A percentile compares a stretch with the other conserved stretches of the same genome.
Evolutionary conservation across 2,329 filamentous ascomycete genomes (phyloP).

Genomic region (Allantophomopsis lycopodina): DNA sequence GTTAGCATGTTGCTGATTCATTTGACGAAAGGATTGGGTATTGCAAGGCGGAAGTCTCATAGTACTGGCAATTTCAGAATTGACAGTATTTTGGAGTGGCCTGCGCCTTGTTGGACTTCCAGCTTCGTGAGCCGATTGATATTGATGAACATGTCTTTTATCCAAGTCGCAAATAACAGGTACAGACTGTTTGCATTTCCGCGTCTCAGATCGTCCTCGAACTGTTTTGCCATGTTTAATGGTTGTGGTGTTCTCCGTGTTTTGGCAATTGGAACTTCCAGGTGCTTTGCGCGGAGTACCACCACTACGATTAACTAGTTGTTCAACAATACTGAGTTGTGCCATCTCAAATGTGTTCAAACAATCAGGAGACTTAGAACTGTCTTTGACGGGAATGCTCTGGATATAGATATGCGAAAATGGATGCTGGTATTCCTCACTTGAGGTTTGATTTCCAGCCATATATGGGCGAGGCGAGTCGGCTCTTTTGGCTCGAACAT

Average conservation of each 20-base stretch:
- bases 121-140: background rate
- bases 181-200: background rate
- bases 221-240: background rate
- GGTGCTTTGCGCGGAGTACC: background rate
- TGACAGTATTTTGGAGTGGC: background rate
- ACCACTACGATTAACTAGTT: constrained; percentile 2
- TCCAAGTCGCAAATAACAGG: background rate
- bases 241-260: background rate
- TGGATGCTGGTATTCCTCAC: no score
- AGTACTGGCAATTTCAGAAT: background rate
- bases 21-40: background rate
- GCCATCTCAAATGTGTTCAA: constrained; percentile 7
- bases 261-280: background rate
- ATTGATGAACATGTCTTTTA: background rate
- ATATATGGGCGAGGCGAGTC: no score
- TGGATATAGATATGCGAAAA: no score
- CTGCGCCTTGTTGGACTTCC: background rate
- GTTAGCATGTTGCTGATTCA: constrained; percentile 1
- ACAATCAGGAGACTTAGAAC: background rate
- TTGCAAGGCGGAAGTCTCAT: background rate
- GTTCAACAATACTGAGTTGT: constrained; percentile 4
- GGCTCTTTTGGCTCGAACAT: no score
- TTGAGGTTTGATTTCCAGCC: no score
- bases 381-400: no score
- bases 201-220: background rate